Evolutionary conservation across 345 rosid species (phyloP), one percentile per base, ranked within the genome.

Genomic region (Passiflora organensis): DNA sequence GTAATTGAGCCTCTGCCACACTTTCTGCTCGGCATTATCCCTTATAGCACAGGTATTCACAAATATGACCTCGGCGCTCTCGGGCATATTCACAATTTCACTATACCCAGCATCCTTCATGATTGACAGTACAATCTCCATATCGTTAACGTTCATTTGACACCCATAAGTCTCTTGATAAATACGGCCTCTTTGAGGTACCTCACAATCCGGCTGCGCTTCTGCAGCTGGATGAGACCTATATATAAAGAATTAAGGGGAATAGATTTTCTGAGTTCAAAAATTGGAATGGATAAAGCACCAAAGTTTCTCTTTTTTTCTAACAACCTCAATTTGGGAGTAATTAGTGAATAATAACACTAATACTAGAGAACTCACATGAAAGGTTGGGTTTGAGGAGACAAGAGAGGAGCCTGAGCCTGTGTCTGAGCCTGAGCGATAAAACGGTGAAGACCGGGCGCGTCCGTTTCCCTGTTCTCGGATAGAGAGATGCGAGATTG

Each of bases 161-260:
- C 96, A 93, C 38, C 99, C 96, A 55, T 84, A 86, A 13, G 96
- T 93, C 68, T 93, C 96, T 43, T 86, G 99, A 76, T 82, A 93
- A 24, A 88, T 80, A 37, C 96, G 82, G 18, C 95, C 96, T 62
- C 58, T 78, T 5, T 79, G 60, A 38, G 53, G 63, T 52, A 59
- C 44, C 20, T 80, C 82, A 1, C 77, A 43, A 22, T 55, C 61
- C 5, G 53, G 19, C 20, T 32, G 16, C 23, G 16, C 51, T 54
- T 60, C 72, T 32, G 25, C 10, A 53, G 73, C 77, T 11, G 63
- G 54, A 3, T 58, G 66, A 65, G 69, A 25, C 19, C 89, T 78
- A 66, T 51, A 63, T 47, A 61, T 11, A 4, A 12, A 41, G 4
- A 41, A 13, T 2, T 4, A 41, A 41, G 14, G 13, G 4, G 5